Evolutionary conservation across 2,329 filamentous ascomycete species (phyloP).

Genomic region (Curvularia lunata): DNA sequence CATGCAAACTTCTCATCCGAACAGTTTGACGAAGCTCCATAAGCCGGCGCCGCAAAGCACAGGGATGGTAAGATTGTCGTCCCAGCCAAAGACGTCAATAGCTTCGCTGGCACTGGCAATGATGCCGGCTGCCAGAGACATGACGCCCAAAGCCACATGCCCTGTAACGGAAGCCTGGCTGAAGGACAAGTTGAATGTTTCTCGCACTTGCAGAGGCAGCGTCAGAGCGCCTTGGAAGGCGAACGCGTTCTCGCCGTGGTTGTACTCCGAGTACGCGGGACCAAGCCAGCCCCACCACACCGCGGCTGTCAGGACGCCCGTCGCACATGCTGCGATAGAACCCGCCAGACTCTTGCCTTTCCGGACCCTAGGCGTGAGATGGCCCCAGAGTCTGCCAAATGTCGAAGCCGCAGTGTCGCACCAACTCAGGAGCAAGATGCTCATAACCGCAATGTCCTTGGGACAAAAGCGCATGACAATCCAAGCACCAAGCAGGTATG

Average conservation of each 20-base stretch:
- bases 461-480: slow-evolving; percentile 84
- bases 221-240: slow-evolving; percentile 81
- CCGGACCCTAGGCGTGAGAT: slow-evolving; percentile 84
- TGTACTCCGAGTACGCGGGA: slow-evolving; percentile 55
- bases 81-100: slow-evolving; percentile 89
- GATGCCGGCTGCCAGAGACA: slow-evolving; percentile 88
- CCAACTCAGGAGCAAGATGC: slow-evolving; percentile 91
- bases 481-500: slow-evolving; percentile 92
- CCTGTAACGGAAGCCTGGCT: slow-evolving; percentile 70
- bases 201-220: slow-evolving; percentile 67
- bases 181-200: slow-evolving; percentile 66
- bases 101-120: slow-evolving; percentile 89
- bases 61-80: slow-evolving; percentile 97
- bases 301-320: slow-evolving; percentile 81
- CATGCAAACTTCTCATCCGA: slow-evolving; percentile 57
- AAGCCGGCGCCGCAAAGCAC: slow-evolving; percentile 86
- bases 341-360: slow-evolving; percentile 91
- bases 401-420: slow-evolving; percentile 97
- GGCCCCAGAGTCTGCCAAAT: slow-evolving; percentile 86
- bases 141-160: slow-evolving; percentile 72
- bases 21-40: slow-evolving; percentile 88
- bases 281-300: slow-evolving; percentile 90
- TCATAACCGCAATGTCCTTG: slow-evolving; percentile 91
- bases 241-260: slow-evolving; percentile 63
- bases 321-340: slow-evolving; percentile 79